phyloP scores from a whole-genome alignment of 495 filamentous ascomycete genomes.

The Platismatia glauca region DNA sequence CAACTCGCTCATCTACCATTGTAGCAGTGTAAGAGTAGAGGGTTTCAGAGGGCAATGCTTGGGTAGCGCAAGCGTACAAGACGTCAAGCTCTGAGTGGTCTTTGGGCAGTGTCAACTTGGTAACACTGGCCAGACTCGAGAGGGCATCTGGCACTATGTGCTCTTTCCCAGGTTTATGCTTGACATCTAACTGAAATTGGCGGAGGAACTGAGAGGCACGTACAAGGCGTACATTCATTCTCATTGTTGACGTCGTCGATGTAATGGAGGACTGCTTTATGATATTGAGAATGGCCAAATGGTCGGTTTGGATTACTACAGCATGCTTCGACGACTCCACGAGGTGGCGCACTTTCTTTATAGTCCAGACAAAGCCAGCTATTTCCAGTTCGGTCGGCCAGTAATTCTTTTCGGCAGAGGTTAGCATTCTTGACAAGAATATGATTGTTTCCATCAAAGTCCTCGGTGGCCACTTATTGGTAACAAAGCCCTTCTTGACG shows the following conservation, averaged over 20 bases:
- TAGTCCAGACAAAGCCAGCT: slow-evolving; percentile 4
- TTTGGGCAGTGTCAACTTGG: no score
- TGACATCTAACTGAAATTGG: slow-evolving; percentile 4
- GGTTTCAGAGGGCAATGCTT: no score
- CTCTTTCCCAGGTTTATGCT: neutral
- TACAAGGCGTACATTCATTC: slow-evolving; percentile 7
- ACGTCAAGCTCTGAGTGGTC: no score
- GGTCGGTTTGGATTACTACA: neutral
- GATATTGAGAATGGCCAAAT: neutral
- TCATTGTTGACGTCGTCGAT: neutral
- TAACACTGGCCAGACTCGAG: neutral
- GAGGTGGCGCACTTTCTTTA: neutral
- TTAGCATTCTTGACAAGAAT: neutral
- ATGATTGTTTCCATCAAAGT: neutral
- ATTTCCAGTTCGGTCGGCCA: slow-evolving; percentile 15
- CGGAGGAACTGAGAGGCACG: slow-evolving; percentile 6
- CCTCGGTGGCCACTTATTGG: neutral
- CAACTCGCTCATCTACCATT: no score
- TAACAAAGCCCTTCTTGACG: neutral
- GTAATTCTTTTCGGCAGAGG: slow-evolving; percentile 3
- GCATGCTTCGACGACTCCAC: neutral
- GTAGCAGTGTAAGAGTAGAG: no score
- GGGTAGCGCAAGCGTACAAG: no score
- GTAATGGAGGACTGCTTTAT: neutral
- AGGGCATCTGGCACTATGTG: slow-evolving; percentile 7